These are phyloP conservation scores for Lignosus rhinocerotis DNA, from an alignment of 1,284 basidiomycete genomes.

Conservation along the genomic window DNA sequence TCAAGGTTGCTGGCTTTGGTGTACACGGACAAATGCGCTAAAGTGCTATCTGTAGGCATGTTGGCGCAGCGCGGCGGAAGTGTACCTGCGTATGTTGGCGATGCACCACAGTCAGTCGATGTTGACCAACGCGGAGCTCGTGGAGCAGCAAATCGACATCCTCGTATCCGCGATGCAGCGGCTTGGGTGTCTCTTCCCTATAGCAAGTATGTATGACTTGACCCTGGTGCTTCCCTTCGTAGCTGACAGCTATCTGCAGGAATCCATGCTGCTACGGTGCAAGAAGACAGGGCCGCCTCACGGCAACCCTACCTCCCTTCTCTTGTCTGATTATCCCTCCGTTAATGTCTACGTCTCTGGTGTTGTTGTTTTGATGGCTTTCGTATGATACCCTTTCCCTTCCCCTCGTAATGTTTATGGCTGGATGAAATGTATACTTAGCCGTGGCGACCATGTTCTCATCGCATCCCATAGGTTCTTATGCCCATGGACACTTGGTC, in stretches of 20 bases:
- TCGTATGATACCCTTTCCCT: neutral
- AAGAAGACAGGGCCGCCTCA: constrained; percentile 12
- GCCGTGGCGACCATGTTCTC: too few species aligned
- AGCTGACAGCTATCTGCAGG: neutral
- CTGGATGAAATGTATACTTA: neutral
- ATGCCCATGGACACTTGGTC: too few species aligned
- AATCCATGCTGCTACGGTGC: constrained; percentile 19
- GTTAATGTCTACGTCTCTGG: neutral
- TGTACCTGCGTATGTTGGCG: constrained; percentile 37
- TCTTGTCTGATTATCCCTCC: constrained; percentile 1
- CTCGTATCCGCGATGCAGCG: constrained; percentile 36
- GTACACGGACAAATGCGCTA: constrained; percentile 1
- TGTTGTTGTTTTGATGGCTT: neutral
- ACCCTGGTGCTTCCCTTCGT: neutral
- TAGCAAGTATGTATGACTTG: constrained; percentile 30
- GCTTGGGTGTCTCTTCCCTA: constrained; percentile 38
- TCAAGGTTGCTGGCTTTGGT: neutral
- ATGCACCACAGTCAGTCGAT: constrained; percentile 22
- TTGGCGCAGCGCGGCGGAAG: constrained; percentile 42
- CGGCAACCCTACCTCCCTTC: constrained; percentile 2
- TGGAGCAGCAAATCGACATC: constrained; percentile 36
- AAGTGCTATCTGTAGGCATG: constrained; percentile 33
- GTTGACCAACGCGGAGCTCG: constrained; percentile 26
- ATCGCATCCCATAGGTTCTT: too few species aligned
- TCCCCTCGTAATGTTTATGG: neutral